Percentiles rank a stretch among this genome's conserved stretches.
These are phyloP conservation scores for Chrysoporthe puriensis DNA, from an alignment of 2,329 filamentous ascomycete genomes.

Conservation along the genomic window DNA sequence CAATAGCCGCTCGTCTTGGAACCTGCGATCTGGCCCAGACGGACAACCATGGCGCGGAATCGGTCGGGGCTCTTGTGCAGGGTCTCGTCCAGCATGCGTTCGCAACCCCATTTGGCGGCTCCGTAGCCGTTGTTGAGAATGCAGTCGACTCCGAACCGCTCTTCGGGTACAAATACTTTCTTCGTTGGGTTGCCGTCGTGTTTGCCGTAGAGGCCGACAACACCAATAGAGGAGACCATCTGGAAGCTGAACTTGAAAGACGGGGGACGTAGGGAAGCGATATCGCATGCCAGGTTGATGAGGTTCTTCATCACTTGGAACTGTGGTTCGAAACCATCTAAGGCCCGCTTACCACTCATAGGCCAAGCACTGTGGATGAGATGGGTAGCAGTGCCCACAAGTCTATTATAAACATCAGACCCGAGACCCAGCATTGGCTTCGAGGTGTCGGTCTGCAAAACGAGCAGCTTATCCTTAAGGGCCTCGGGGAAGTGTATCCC, in stretches of 20 bases:
- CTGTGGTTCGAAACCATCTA: background rate
- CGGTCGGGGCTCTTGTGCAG: conserved; percentile 44
- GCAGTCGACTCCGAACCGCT: conserved; percentile 41
- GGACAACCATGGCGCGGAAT: conserved; percentile 48
- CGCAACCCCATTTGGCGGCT: conserved; percentile 56
- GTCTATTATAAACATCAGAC: background rate
- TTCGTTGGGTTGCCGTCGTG: conserved; percentile 24
- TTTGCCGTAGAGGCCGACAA: conserved; percentile 39
- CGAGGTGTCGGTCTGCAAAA: background rate
- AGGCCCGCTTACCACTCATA: background rate
- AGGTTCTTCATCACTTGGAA: background rate
- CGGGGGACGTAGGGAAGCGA: too few species aligned
- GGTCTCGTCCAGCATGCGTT: conserved; percentile 53
- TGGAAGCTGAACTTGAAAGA: conserved; percentile 38
- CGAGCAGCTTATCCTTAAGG: conserved; percentile 7
- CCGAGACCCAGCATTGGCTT: background rate
- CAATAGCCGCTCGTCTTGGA: conserved; percentile 53
- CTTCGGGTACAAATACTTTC: conserved; percentile 45
- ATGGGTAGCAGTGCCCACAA: background rate
- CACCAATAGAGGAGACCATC: conserved; percentile 47
- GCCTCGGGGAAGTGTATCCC: conserved; percentile 7
- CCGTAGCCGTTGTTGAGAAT: conserved; percentile 52
- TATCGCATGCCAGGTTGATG: background rate
- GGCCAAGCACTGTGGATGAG: conserved; percentile 7
- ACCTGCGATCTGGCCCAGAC: conserved; percentile 58